Conservation (phyloP, 371 early-diverging fungal genomes). For the Pancytospora philotis region DNA sequence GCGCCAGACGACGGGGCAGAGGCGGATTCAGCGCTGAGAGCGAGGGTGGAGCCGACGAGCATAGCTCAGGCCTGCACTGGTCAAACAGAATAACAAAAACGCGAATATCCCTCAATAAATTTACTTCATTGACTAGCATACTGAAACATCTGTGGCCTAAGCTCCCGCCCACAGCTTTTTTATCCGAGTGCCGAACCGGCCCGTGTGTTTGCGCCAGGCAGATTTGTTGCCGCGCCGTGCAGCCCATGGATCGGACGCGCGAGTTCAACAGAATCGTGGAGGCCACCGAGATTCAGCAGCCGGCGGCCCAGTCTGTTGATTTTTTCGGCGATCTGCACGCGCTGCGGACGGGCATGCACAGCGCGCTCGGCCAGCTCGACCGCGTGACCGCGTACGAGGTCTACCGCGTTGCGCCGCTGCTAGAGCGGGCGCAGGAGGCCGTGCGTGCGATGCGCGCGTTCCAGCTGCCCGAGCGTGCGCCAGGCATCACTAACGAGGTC, state of each 20-base stretch:
- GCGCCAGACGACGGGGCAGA: too few relatives aligned
- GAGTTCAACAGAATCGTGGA: constrained; percentile 46
- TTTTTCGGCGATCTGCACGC: constrained; percentile 9
- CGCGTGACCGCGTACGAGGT: constrained; percentile 21
- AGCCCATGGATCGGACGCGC: constrained; percentile 56
- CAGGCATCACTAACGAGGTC: constrained; percentile 12
- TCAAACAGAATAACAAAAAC: too few relatives aligned
- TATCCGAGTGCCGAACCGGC: too few relatives aligned
- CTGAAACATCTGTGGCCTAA: background rate
- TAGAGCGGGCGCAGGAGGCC: background rate
- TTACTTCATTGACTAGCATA: background rate
- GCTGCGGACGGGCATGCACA: constrained; percentile 1
- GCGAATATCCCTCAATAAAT: background rate
- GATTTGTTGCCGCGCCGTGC: too few relatives aligned
- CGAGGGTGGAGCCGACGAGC: too few relatives aligned
- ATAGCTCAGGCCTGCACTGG: too few relatives aligned
- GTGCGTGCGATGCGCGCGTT: constrained; percentile 9
- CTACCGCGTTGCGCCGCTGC: constrained; percentile 18
- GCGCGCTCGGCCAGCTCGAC: background rate
- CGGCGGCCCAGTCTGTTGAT: constrained; percentile 7
- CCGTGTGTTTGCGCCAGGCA: too few relatives aligned
- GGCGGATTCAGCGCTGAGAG: too few relatives aligned
- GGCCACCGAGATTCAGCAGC: constrained; percentile 49
- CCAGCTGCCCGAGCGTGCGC: background rate
- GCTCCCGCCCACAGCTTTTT: too few relatives aligned